Base-by-base conservation (phyloP, 768 basidiomycete species). In the Amanita molliuscula region DNA sequence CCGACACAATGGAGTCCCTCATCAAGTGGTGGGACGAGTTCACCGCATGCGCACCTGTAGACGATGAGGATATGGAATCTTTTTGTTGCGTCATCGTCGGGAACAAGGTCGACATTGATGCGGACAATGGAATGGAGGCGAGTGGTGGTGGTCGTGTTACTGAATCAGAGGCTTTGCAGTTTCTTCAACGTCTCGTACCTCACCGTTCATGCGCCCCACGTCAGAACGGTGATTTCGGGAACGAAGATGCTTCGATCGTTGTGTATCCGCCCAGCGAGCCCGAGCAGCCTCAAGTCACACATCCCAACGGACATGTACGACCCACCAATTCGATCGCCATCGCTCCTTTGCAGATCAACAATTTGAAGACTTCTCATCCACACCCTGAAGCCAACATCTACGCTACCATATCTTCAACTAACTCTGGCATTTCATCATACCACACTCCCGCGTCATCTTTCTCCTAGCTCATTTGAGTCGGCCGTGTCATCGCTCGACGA, bases 1-100 rank as follows among this genome's bases (percentile, higher is more conserved):
- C 79, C 0, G 71, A 78, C 38, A 79, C 83, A 7, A 72, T 90
- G 53, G 52, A 65, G 0, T 71, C 75, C 0, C 68, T 92, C 41
- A 66, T 59, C 9, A 79, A 78, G 53, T 93, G 90, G 89, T 92
- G 88, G 88, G 59, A 66, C 10, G 82, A 88, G 59, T 93, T 93
- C 65, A 67, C 74, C 38, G 73, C 76, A 29, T 67, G 73, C 38
- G 84, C 83, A 2, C 87, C 87, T 0, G 65, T 91, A 46, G 63
- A 66, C 3, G 84, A 88, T 29, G 82, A 77, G 44, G 81, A 82
- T 26, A 56, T 74, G 26, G 69, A 71, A 41, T 74, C 76, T 29
- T 88, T 79, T 56, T 90, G 87, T 55, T 81, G 79, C 49, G 79
- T 84, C 18, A 77, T 88, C 5, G 81, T 87, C 6, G 83, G 90